Conservation (phyloP, 1,284 basidiomycete species). For the Cryptococcus sp. region DNA sequence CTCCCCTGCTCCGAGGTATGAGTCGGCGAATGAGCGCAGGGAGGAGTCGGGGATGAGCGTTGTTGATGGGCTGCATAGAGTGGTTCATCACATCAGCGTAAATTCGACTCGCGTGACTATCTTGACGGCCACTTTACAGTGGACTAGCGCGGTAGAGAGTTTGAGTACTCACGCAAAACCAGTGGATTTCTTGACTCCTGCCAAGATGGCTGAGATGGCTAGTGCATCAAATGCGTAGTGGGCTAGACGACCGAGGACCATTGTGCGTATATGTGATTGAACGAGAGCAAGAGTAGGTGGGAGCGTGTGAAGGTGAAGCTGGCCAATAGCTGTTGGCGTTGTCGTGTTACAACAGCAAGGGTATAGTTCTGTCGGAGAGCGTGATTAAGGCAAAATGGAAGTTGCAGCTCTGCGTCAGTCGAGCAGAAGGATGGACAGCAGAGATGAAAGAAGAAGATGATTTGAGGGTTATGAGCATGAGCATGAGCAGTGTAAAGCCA, state of each 20-base stretch:
- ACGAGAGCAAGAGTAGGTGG: not conserved
- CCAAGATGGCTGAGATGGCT: slow-evolving; percentile 82
- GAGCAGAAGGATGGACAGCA: no score
- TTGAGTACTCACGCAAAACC: slow-evolving; percentile 77
- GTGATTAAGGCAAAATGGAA: no score
- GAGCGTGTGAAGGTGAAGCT: not conserved
- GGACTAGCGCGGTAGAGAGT: no score
- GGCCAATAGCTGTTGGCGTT: not conserved
- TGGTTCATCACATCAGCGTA: no score
- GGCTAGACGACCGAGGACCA: slow-evolving; percentile 76
- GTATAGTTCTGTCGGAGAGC: no score
- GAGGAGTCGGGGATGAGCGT: slow-evolving; percentile 72
- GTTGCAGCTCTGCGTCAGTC: no score
- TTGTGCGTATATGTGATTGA: slow-evolving; percentile 41
- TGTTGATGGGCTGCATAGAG: slow-evolving; percentile 64
- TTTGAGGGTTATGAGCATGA: not conserved
- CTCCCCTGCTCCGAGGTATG: slow-evolving; percentile 84
- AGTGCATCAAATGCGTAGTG: slow-evolving; percentile 86
- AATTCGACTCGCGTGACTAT: no score
- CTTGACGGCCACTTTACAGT: no score
- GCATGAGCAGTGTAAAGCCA: no score
- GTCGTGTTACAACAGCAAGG: no score
- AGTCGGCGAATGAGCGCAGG: slow-evolving; percentile 71
- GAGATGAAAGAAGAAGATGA: not conserved
- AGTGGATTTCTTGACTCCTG: slow-evolving; percentile 86